Conservation (phyloP, 805 yeast species). For the Yarrowia hollandica region DNA sequence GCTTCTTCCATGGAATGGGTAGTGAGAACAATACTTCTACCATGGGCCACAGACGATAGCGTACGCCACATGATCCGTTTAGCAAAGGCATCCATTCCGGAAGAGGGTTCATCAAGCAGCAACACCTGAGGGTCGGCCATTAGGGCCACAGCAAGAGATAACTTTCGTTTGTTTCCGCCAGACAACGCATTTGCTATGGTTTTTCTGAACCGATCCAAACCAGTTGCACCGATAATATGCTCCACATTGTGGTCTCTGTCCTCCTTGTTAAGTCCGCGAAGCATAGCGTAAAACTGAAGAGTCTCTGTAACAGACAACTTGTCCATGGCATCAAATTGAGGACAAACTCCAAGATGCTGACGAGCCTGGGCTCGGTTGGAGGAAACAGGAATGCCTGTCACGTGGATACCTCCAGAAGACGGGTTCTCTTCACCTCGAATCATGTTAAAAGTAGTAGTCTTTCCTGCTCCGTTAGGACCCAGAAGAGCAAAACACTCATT, state of each 20-base stretch:
- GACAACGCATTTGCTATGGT: slow-evolving; percentile 41
- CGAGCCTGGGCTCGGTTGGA: slow-evolving; percentile 39
- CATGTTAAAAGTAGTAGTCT: slow-evolving; percentile 43
- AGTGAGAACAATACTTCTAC: slow-evolving; percentile 42
- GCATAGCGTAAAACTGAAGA: slow-evolving; percentile 40
- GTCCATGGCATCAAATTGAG: slow-evolving; percentile 45
- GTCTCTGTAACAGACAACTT: slow-evolving; percentile 41
- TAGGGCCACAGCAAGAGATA: slow-evolving; percentile 42
- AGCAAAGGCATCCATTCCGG: slow-evolving; percentile 45
- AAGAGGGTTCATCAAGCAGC: slow-evolving; percentile 44
- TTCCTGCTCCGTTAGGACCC: slow-evolving; percentile 45
- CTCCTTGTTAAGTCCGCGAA: slow-evolving; percentile 38
- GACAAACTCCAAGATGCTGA: slow-evolving; percentile 43
- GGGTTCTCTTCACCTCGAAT: slow-evolving; percentile 43
- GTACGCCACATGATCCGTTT: slow-evolving; percentile 45
- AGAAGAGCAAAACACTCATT: slow-evolving; percentile 43
- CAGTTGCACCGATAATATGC: slow-evolving; percentile 41
- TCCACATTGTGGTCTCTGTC: slow-evolving; percentile 38
- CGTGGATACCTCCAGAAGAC: slow-evolving; percentile 39
- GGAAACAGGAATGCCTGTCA: slow-evolving; percentile 38
- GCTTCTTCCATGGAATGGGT: slow-evolving; percentile 46
- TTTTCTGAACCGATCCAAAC: slow-evolving; percentile 39
- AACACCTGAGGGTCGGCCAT: slow-evolving; percentile 44
- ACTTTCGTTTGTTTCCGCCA: slow-evolving; percentile 44
- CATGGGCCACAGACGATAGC: slow-evolving; percentile 39